These are phyloP conservation scores for Oryza meyeriana DNA, from an alignment of 176 grass and related monocot genomes.

Conservation along the genomic window DNA sequence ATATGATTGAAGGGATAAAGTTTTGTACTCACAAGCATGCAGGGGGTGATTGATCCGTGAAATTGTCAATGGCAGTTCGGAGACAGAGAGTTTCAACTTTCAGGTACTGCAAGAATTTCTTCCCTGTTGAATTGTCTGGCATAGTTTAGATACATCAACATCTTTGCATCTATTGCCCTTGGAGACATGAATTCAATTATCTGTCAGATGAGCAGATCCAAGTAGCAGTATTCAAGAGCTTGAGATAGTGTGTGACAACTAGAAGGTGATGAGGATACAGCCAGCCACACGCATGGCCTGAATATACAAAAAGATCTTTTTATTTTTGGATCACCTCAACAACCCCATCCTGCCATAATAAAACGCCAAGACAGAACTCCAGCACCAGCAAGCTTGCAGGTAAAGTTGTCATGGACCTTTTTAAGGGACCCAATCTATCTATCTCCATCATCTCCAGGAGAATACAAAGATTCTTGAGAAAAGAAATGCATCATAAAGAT, in stretches of 20 bases:
- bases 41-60: neutral
- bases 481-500: neutral
- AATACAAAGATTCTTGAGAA: neutral
- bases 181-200: neutral
- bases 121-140: neutral
- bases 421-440: conserved; percentile 12
- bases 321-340: neutral
- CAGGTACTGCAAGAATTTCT: conserved; percentile 2
- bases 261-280: conserved; percentile 15
- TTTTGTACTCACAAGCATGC: conserved; percentile 5
- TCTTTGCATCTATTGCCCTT: neutral
- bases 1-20: conserved; percentile 23
- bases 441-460: neutral
- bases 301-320: neutral
- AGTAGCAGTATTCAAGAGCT: conserved; percentile 17
- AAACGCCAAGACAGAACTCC: neutral
- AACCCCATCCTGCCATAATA: neutral
- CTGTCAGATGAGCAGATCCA: neutral
- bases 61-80: neutral
- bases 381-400: conserved; percentile 1
- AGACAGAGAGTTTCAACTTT: neutral
- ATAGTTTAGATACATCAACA: neutral
- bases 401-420: conserved; percentile 16
- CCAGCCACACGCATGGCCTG: neutral
- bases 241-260: conserved; percentile 35